Evolutionary conservation across 345 rosid genomes (phyloP).

Genomic region (Linum tenue): DNA sequence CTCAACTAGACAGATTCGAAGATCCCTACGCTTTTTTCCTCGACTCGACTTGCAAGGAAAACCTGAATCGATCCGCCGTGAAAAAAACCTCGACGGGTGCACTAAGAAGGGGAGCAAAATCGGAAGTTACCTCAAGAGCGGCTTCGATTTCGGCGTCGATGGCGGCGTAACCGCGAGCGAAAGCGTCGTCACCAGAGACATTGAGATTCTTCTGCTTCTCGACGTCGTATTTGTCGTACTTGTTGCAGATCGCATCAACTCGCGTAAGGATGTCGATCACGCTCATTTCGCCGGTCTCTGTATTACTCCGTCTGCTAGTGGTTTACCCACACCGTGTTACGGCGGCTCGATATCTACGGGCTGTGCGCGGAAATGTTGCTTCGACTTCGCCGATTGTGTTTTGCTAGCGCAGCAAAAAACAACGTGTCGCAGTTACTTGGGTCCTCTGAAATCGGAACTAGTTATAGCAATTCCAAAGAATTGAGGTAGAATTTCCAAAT

Average conservation of each 20-base stretch:
- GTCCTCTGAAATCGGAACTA: too few species aligned
- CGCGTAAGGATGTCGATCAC: constrained; percentile 90
- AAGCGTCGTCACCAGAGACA: constrained; percentile 86
- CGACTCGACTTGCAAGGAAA: not conserved
- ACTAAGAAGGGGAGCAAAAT: constrained; percentile 3
- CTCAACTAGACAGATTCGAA: not conserved
- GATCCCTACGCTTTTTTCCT: too few species aligned
- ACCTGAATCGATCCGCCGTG: not conserved
- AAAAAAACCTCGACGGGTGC: not conserved
- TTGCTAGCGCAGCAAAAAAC: too few species aligned
- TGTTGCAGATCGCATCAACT: constrained; percentile 90
- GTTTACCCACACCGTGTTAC: too few species aligned
- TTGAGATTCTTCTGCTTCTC: constrained; percentile 75
- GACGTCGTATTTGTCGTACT: constrained; percentile 86
- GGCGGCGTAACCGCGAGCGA: constrained; percentile 63
- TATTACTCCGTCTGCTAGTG: not conserved
- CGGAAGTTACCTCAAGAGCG: constrained; percentile 44
- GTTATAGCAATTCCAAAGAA: too few species aligned
- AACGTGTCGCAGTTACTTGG: too few species aligned
- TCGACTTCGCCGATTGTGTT: too few species aligned
- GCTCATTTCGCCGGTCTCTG: constrained; percentile 31
- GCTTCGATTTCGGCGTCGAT: constrained; percentile 69
- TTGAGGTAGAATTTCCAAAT: too few species aligned
- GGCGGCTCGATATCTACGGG: too few species aligned
- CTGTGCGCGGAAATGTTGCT: too few species aligned